These are phyloP conservation scores for Aureobasidium sp. DNA, from an alignment of 2,329 filamentous ascomycete species.

Conservation along the genomic window DNA sequence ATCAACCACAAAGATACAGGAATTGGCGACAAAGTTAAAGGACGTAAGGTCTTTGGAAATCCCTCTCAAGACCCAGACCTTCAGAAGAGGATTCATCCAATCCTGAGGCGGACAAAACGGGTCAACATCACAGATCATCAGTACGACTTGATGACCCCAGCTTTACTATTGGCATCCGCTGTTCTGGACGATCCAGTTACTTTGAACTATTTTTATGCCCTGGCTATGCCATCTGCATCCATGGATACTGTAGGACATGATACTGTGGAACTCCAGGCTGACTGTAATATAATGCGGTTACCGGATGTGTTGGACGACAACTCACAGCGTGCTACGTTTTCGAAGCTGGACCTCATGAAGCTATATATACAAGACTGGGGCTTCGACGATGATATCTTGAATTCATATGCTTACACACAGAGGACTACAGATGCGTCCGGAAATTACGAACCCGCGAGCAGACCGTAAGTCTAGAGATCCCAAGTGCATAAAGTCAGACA, in stretches of 20 bases:
- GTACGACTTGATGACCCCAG: not conserved
- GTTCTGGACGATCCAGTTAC: conserved; percentile 1
- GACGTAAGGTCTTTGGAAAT: not conserved
- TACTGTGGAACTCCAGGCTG: not conserved
- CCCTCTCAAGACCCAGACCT: not conserved
- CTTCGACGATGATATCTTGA: not conserved
- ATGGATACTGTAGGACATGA: not conserved
- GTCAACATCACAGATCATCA: not conserved
- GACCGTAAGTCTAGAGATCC: not conserved
- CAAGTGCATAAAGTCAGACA: not conserved
- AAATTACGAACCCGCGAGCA: too few species aligned
- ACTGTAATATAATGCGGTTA: not conserved
- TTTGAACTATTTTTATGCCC: not conserved
- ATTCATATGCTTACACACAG: not conserved
- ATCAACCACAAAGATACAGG: not conserved
- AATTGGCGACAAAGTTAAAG: not conserved
- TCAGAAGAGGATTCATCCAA: not conserved
- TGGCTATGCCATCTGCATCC: not conserved
- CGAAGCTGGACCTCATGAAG: not conserved
- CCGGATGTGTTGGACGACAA: not conserved
- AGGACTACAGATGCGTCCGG: not conserved
- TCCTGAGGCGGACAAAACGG: not conserved
- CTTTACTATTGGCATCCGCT: not conserved
- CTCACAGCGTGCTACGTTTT: not conserved
- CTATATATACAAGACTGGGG: not conserved